Conservation (phyloP, 78 protist genomes). For the Chrysochromulina parva region DNA sequence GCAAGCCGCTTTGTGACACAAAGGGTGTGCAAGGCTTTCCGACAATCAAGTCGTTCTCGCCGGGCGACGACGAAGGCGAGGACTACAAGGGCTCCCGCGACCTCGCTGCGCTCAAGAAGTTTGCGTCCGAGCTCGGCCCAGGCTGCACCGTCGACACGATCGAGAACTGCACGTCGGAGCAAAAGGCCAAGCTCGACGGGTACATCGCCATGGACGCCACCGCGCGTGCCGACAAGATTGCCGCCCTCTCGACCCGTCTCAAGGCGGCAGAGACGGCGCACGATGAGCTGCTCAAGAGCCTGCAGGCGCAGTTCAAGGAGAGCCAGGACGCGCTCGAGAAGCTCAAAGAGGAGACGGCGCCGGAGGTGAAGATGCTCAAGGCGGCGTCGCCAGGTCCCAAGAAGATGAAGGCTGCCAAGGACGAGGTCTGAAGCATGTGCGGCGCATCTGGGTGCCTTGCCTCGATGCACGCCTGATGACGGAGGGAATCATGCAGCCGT, state of each 20-base stretch:
- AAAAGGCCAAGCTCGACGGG: not conserved
- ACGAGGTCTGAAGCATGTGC: not conserved
- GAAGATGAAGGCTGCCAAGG: not conserved
- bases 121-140: not conserved
- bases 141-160: not conserved
- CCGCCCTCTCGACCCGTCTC: not conserved
- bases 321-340: not conserved
- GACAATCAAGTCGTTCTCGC: not conserved
- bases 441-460: no score
- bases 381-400: not conserved
- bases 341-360: not conserved
- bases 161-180: not conserved
- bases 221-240: not conserved
- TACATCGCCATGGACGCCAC: not conserved
- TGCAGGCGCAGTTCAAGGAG: not conserved
- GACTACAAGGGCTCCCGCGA: constrained; percentile 42
- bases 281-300: not conserved
- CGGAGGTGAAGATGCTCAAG: not conserved
- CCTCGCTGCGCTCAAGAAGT: not conserved
- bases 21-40: constrained; percentile 38
- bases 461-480: no score
- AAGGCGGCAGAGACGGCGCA: not conserved
- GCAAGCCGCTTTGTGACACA: constrained; percentile 18
- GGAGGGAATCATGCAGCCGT: no score
- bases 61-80: not conserved